Evolutionary conservation across 73 alveolate genomes (phyloP).

Genomic region (Paramecium primaurelia): DNA sequence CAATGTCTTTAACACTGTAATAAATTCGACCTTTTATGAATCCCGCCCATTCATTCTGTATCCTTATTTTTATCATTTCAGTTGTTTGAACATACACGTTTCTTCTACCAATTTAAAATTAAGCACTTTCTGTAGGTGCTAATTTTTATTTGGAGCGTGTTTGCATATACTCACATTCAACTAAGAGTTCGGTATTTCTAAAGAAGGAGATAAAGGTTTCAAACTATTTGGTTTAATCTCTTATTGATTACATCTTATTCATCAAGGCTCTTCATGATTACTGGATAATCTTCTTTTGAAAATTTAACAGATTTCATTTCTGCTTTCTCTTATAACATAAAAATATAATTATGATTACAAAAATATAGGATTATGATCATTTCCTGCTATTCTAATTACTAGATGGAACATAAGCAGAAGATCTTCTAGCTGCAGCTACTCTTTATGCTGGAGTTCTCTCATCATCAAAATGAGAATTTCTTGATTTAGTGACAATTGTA

Average conservation of each 20-base stretch:
- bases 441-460: conserved; percentile 20
- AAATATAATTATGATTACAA: not conserved
- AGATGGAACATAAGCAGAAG: conserved; percentile 25
- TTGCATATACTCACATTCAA: not conserved
- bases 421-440: conserved; percentile 24
- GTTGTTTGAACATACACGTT: not conserved
- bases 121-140: not conserved
- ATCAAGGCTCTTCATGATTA: not conserved
- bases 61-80: not conserved
- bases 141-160: not conserved
- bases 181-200: not conserved
- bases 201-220: not conserved
- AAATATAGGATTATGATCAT: not conserved
- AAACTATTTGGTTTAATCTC: not conserved
- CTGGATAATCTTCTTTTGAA: not conserved
- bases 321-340: not conserved
- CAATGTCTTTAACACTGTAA: not conserved
- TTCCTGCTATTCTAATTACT: not conserved
- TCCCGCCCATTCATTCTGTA: not conserved
- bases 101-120: not conserved
- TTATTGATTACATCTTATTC: not conserved
- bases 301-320: not conserved
- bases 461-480: conserved; percentile 14
- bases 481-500: not conserved
- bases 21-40: not conserved